Evolutionary conservation across 1,284 basidiomycete species (phyloP), one percentile per base, ranked within the genome.

Genomic region (Limonomyces culmigenus): DNA sequence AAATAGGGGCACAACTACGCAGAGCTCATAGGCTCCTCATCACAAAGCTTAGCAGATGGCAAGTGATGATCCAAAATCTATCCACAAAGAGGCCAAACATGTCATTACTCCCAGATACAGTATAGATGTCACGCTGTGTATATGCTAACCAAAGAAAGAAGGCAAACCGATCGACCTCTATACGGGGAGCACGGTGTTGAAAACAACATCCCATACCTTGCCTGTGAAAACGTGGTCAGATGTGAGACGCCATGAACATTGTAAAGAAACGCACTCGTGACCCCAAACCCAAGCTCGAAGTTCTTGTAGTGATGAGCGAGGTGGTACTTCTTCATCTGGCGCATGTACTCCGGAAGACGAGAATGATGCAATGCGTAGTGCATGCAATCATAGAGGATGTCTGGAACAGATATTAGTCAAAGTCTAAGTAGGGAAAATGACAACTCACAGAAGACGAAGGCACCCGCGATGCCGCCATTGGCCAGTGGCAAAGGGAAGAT

Each of bases 301-400:
- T 96, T 91, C 61, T 93, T 92, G 67, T 92, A 96, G 57, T 97
- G 93, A 52, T 97, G 92, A n/a, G 89, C 89, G 44, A 99, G 73
- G 51, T 99, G 93, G 51, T 97, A 97, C 53, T 85, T 83, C 67
- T 99, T 99, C 79, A 88, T 80, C 53, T 91, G 77, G 38, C 69
- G 69, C 56, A 96, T 58, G 59, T 96, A 95, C 32, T 74, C 60
- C 0, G 92, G 92, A 19, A 98, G 72, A 44, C 67, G 75, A n/a
- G 81, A 84, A 61, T 92, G 88, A 52, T 92, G 88, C 12, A 37
- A 30, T 72, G 84, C 85, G 47, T 89, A 92, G 56, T 92, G 88
- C 81, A 87, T 89, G 60, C 71, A 76, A 53, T 92, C 88, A 57
- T 93, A 92, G 33, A 86, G 52, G 32, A 91, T 68, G 51, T 92